Evolutionary conservation across 1,284 basidiomycete species (phyloP).

Genomic region (Pseudomicrostroma phylloplanum): DNA sequence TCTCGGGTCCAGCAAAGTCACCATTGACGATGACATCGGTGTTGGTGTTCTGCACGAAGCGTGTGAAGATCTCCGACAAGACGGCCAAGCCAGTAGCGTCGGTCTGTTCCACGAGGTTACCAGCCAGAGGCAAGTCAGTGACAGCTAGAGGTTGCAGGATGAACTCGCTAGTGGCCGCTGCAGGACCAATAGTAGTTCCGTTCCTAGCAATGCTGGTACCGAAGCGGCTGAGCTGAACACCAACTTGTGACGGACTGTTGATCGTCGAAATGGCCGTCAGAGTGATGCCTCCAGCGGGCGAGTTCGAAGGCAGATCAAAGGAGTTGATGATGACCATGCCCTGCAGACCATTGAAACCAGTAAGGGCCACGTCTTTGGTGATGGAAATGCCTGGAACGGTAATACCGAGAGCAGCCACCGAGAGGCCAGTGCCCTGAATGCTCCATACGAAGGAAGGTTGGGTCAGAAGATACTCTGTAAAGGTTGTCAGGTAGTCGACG

Average conservation of each 20-base stretch:
- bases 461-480: conserved; percentile 64
- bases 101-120: conserved; percentile 64
- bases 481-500: conserved; percentile 61
- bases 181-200: conserved; percentile 61
- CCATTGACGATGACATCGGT: conserved; percentile 63
- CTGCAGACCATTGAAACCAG: conserved; percentile 67
- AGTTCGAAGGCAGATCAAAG: conserved; percentile 68
- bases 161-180: conserved; percentile 56
- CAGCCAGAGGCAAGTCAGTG: conserved; percentile 59
- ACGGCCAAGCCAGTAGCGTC: conserved; percentile 56
- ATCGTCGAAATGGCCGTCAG: conserved; percentile 63
- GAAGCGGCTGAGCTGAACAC: conserved; percentile 63
- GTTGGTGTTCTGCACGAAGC: conserved; percentile 65
- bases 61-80: conserved; percentile 67
- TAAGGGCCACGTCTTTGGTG: conserved; percentile 62
- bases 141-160: conserved; percentile 60
- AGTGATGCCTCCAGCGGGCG: conserved; percentile 68
- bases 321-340: conserved; percentile 63
- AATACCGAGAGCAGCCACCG: conserved; percentile 55
- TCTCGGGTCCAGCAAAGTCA: conserved; percentile 61
- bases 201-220: conserved; percentile 61
- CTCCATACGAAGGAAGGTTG: conserved; percentile 68
- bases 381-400: conserved; percentile 59
- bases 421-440: conserved; percentile 65
- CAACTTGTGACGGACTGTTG: conserved; percentile 70